Base-by-base conservation (phyloP, 2,329 filamentous ascomycete genomes). In the Ilyonectria robusta region DNA sequence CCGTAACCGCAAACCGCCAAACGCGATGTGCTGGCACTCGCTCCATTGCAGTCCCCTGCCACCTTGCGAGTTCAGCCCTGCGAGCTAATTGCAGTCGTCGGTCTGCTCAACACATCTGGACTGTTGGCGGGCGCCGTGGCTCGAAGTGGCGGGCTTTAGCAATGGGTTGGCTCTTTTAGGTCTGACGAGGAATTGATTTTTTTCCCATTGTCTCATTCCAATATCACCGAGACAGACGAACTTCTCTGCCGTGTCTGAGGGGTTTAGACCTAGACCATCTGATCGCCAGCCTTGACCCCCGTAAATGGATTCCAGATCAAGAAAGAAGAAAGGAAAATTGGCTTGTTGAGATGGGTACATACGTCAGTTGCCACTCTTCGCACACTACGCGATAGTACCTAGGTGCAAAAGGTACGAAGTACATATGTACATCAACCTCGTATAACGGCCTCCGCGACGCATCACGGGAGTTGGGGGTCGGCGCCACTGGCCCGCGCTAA, bases 401-500 rank as follows among this genome's bases (percentile, higher is more conserved):
- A 42, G 40, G 40, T n/a, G 40, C 17, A 8, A 42, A 42, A 51
- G 35, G 42, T 62, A 62, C 59, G 37, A 31, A 40, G 42, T 62
- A 62, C 59, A 40, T 19, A 48, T 33, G 59, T 56, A 62, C 59
- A n/a, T 6, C 15, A 31, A 51, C 31, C 59, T 62, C 59, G 59
- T 62, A 62, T 62, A 50, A 62, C 59, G 59, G 51, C 51, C 19
- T 33, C 54, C 57, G 47, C 56, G 33, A 21, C 55, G 62, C 51
- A 58, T 56, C 55, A 42, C 37, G 44, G 47, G 47, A 50, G 46
- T 47, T 51, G 42, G 64, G 46, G 68, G 65, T 58, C 47, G 50
- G 68, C 54, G 59, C 65, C 48, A 59, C 60, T 31, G 31, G 46
- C 31, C 37, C 10, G 60, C 40, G 47, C 70, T 72, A 72, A 29